These are phyloP conservation scores for Crithidia acanthocephali DNA, from an alignment of 208 protist genomes.

Conservation along the genomic window DNA sequence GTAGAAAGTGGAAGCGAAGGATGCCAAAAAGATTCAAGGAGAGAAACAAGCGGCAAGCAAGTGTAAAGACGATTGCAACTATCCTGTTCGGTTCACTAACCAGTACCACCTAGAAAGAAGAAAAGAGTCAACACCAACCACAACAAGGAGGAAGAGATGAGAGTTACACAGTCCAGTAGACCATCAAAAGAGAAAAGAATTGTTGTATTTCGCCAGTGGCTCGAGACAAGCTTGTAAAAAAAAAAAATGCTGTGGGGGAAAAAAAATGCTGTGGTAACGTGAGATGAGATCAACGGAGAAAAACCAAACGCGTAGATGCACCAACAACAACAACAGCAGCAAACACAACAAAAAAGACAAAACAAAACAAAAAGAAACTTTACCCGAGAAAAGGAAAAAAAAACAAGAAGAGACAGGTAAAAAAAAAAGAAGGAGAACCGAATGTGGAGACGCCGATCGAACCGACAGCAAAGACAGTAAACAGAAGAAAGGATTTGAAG, in stretches of 20 bases:
- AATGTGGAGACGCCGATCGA: neutral
- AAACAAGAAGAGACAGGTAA: slow-evolving; percentile 17
- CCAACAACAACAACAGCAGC: neutral
- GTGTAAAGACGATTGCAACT: neutral
- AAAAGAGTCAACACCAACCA: neutral
- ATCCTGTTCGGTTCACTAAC: slow-evolving; percentile 2
- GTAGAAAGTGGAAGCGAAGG: neutral
- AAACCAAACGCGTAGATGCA: neutral
- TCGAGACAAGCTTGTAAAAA: neutral
- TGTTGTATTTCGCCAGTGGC: neutral
- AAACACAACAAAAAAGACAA: slow-evolving; percentile 1
- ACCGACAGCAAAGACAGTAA: slow-evolving; percentile 13
- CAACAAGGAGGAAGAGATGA: neutral
- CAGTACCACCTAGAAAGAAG: slow-evolving; percentile 1
- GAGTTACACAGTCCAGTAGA: neutral
- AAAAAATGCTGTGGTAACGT: neutral
- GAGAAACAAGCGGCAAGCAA: neutral
- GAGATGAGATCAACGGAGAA: neutral
- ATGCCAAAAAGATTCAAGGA: neutral
- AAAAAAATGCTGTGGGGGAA: neutral
- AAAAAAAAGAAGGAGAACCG: neutral
- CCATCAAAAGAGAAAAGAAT: neutral
- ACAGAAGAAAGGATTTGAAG: neutral
- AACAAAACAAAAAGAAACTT: neutral
- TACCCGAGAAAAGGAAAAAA: neutral